Percentiles rank a stretch among this genome's conserved stretches.
Conservation (phyloP, 2,329 filamentous ascomycete species). For the Trichoderma pleuroti region DNA sequence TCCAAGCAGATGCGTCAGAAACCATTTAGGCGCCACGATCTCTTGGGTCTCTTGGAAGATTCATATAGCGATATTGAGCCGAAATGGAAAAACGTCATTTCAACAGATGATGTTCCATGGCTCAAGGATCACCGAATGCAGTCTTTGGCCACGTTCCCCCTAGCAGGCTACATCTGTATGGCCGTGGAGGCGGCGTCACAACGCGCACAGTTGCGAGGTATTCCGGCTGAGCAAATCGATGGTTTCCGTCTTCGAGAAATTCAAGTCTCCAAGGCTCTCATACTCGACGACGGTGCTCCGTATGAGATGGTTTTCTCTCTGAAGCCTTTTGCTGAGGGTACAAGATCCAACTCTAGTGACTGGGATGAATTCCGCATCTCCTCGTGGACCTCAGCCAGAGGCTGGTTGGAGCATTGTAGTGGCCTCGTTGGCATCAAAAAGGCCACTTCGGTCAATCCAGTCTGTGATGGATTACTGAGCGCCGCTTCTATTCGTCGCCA, state of each 20-base stretch:
- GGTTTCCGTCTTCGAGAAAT: slow-evolving; percentile 27
- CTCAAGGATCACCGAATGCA: slow-evolving; percentile 57
- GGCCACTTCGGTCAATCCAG: slow-evolving; percentile 23
- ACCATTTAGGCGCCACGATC: slow-evolving; percentile 40
- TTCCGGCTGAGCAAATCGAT: slow-evolving; percentile 24
- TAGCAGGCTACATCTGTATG: slow-evolving; percentile 52
- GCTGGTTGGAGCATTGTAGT: slow-evolving; percentile 58
- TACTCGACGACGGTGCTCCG: slow-evolving; percentile 26
- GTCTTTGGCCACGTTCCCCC: slow-evolving; percentile 52
- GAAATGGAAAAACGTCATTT: slow-evolving; percentile 48
- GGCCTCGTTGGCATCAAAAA: slow-evolving; percentile 45
- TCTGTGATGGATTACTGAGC: slow-evolving; percentile 21
- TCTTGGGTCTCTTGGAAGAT: slow-evolving; percentile 45
- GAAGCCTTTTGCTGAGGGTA: slow-evolving; percentile 29
- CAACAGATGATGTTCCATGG: slow-evolving; percentile 52
- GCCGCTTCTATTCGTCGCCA: slow-evolving; percentile 19
- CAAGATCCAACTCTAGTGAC: slow-evolving; percentile 35
- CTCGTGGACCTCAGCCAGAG: slow-evolving; percentile 48
- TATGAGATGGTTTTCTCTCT: slow-evolving; percentile 29
- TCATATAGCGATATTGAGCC: slow-evolving; percentile 45
- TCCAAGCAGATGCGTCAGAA: slow-evolving; percentile 41
- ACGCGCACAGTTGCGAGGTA: slow-evolving; percentile 26
- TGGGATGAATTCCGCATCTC: slow-evolving; percentile 57
- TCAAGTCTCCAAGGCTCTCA: slow-evolving; percentile 27
- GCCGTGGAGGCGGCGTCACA: slow-evolving; percentile 46